Evolutionary conservation across 768 basidiomycete genomes (phyloP).

Genomic region (Termitomyces sp.): DNA sequence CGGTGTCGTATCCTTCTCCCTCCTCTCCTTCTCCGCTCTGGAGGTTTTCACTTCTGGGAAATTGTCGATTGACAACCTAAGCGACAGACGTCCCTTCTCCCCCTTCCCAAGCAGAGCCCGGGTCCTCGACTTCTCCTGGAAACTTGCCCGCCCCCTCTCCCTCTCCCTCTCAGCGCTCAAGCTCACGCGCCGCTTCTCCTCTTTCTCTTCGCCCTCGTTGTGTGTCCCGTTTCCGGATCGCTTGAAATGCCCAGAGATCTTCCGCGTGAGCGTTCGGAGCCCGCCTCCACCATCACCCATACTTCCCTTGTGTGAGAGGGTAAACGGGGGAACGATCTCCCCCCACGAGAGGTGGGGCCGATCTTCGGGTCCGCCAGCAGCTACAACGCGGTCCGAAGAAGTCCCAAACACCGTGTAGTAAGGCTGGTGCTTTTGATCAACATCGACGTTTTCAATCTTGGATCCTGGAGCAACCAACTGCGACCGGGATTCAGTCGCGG

Average conservation of each 20-base stretch:
- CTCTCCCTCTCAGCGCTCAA: not conserved
- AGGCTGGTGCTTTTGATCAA: slow-evolving; percentile 23
- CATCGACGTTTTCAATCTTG: not conserved
- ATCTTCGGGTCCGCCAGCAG: slow-evolving; percentile 38
- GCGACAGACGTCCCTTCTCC: slow-evolving; percentile 15
- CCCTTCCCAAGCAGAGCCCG: slow-evolving; percentile 11
- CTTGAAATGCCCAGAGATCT: slow-evolving; percentile 29
- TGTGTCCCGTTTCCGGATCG: slow-evolving; percentile 12
- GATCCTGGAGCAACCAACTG: no score
- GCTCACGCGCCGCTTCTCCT: not conserved
- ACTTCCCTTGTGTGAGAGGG: slow-evolving; percentile 4
- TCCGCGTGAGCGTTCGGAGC: slow-evolving; percentile 24
- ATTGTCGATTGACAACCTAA: slow-evolving; percentile 29
- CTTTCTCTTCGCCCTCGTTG: slow-evolving; percentile 5
- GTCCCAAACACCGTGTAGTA: slow-evolving; percentile 55
- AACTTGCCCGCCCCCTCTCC: slow-evolving; percentile 20
- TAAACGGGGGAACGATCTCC: slow-evolving; percentile 15
- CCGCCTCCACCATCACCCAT: slow-evolving; percentile 4
- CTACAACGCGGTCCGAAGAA: slow-evolving; percentile 36
- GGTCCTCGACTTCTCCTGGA: slow-evolving; percentile 25
- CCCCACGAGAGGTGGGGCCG: slow-evolving; percentile 17
- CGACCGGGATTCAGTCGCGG: not conserved
- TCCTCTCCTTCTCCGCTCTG: not conserved
- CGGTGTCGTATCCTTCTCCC: not conserved
- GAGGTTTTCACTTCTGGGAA: slow-evolving; percentile 12